Percentiles rank a stretch among this genome's conserved stretches.
Evolutionary conservation across 805 yeast genomes (phyloP).

Genomic region (Metschnikowia santaceciliae): DNA sequence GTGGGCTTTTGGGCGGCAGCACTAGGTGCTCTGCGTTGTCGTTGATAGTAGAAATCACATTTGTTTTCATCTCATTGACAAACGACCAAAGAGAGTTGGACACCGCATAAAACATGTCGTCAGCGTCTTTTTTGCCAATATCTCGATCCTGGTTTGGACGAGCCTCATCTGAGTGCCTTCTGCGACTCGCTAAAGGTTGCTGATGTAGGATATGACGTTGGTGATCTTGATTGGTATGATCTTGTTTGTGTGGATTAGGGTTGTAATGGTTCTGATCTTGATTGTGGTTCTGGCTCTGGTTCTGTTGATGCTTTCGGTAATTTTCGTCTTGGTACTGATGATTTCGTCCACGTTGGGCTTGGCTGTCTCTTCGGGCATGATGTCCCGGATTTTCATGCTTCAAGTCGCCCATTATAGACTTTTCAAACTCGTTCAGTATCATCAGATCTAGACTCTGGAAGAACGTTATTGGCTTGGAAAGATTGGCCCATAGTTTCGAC

Average conservation of each 20-base stretch:
- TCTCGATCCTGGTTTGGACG: not conserved
- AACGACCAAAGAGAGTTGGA: slow-evolving; percentile 42
- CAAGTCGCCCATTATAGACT: slow-evolving; percentile 7
- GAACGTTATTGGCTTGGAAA: slow-evolving; percentile 53
- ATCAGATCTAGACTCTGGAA: slow-evolving; percentile 66
- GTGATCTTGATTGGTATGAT: not conserved
- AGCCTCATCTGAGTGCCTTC: not conserved
- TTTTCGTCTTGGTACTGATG: not conserved
- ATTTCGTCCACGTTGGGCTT: not conserved
- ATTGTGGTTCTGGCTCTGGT: not conserved
- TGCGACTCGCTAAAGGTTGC: not conserved
- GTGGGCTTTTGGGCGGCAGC: not conserved
- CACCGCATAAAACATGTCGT: slow-evolving; percentile 40
- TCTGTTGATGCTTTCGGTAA: not conserved
- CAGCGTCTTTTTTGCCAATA: slow-evolving; percentile 8
- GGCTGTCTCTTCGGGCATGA: not conserved
- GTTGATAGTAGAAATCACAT: slow-evolving; percentile 12
- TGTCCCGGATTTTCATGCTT: not conserved
- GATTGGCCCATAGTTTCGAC: slow-evolving; percentile 21
- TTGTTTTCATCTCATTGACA: slow-evolving; percentile 36
- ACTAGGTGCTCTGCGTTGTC: slow-evolving; percentile 1
- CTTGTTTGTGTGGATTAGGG: not conserved
- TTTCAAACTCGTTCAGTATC: slow-evolving; percentile 61
- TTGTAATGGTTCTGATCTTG: not conserved
- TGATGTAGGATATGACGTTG: not conserved